Conservation (phyloP, 768 basidiomycete species). For the Russula sp. region DNA sequence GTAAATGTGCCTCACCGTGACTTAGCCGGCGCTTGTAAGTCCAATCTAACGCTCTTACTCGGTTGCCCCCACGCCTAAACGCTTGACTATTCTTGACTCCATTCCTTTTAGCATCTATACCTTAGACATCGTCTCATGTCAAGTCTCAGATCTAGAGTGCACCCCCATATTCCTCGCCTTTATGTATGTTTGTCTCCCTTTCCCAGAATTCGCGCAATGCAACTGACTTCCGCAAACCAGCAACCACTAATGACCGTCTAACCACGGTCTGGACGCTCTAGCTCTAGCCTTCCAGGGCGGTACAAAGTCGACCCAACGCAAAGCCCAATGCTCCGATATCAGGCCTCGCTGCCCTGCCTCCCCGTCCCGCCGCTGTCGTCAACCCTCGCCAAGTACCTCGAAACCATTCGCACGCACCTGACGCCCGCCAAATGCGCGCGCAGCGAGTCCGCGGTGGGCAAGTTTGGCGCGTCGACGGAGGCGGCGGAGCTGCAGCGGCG, state of each 20-base stretch:
- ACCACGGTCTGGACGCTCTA: not conserved
- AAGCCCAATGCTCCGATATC: constrained; percentile 65
- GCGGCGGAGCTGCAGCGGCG: constrained; percentile 71
- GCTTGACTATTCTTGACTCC: not conserved
- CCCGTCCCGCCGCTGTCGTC: constrained; percentile 82
- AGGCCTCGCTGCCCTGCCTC: constrained; percentile 64
- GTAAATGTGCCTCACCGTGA: too few relatives aligned
- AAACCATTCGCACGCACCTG: constrained; percentile 73
- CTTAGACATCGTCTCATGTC: constrained; percentile 6
- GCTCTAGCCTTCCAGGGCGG: constrained; percentile 34
- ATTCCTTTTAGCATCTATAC: not conserved
- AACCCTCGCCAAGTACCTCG: constrained; percentile 85
- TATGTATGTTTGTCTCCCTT: constrained; percentile 2
- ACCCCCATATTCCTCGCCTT: constrained; percentile 2
- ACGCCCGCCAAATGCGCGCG: constrained; percentile 53
- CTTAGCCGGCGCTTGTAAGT: not conserved
- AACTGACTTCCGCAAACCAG: not conserved
- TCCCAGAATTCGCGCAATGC: not conserved
- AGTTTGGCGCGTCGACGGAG: constrained; percentile 65
- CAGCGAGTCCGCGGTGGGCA: constrained; percentile 53
- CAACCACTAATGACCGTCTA: not conserved
- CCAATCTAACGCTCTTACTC: constrained; percentile 6
- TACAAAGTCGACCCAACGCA: constrained; percentile 52
- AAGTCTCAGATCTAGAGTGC: not conserved
- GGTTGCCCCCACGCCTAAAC: not conserved